Evolutionary conservation across 495 filamentous ascomycete species (phyloP), one percentile per base, ranked within the genome.

Genomic region (Lichina pygmaea): DNA sequence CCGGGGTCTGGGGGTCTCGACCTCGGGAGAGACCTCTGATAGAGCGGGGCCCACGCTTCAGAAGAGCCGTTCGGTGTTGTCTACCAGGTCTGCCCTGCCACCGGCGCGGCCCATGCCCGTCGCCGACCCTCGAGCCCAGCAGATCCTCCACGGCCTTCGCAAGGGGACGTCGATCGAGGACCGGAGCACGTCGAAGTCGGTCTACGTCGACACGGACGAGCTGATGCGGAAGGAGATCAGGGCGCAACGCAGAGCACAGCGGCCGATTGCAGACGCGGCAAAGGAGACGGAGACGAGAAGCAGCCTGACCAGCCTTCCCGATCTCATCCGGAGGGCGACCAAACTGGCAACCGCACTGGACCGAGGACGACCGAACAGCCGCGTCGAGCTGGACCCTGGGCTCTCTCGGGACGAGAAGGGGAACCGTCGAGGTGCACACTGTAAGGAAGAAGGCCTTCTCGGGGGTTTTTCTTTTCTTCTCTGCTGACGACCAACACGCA

Each of bases 301-400:
- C 11, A 49, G 43, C 32, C 30, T 49, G n/a, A 93, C 89, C 6
- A 93, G 84, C 59, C 61, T 97, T 44, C 78, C 84, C 0, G 89
- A 94, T 59, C 62, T 97, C 46, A 95, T 97, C 48, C 67, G 73
- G 50, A 69, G 89, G 42, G 89, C 89, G 3, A 94, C 86, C 0
- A 75, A 72, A 50, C 64, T 95, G 24, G 89, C 89, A 6, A 69
- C 85, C 0, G 84, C 86, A 54, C 68, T 97, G 49, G 91, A 95
- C 51, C 77, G 72, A 48, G 89, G 89, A 6, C 71, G 72, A 49
- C 92, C 89, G 30, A 80, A 75, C 34, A 91, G 82, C 53, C 65
- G 77, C 36, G 11, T 39, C 10, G 36, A 11, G 36, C 11, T 39
- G 36, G 36, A 39, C 24, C 24, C 24, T 24, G 24, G 24, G 36